Percentiles rank a stretch among this genome's conserved stretches.
These are phyloP conservation scores for Colletotrichum filicis DNA, from an alignment of 2,329 filamentous ascomycete species.

Conservation along the genomic window DNA sequence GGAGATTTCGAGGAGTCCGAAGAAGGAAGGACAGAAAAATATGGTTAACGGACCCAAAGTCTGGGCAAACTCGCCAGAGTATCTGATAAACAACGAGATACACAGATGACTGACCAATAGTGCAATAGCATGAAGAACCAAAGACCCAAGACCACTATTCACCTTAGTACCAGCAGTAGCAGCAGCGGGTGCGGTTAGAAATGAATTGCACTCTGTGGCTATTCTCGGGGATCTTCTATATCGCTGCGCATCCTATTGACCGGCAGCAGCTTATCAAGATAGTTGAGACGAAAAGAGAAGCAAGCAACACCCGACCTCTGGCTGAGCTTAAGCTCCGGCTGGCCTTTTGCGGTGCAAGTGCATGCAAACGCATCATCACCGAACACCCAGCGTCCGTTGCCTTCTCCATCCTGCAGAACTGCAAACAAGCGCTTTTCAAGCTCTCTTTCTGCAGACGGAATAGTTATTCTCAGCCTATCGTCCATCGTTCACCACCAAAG, in stretches of 20 bases:
- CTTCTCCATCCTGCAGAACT: too few relatives aligned
- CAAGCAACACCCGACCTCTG: background rate
- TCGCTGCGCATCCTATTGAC: conserved; percentile 23
- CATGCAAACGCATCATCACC: too few relatives aligned
- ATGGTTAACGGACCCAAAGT: background rate
- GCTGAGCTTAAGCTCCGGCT: background rate
- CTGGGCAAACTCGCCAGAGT: conserved; percentile 13
- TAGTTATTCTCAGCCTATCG: background rate
- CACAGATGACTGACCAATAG: background rate
- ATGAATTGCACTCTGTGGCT: conserved; percentile 18
- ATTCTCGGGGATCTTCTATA: conserved; percentile 21
- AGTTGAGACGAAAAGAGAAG: background rate
- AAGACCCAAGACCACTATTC: background rate
- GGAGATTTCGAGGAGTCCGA: background rate
- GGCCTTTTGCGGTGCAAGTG: background rate
- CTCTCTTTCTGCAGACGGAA: too few relatives aligned
- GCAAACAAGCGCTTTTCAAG: too few relatives aligned
- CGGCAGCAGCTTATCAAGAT: conserved; percentile 1
- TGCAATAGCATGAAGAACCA: background rate
- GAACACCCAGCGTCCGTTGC: too few relatives aligned
- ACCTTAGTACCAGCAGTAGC: background rate
- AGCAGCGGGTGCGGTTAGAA: conserved; percentile 1
- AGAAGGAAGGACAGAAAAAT: background rate
- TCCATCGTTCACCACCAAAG: background rate
- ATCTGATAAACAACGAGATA: conserved; percentile 13